Evolutionary conservation across 495 filamentous ascomycete species (phyloP).

Genomic region (Neurospora africana): DNA sequence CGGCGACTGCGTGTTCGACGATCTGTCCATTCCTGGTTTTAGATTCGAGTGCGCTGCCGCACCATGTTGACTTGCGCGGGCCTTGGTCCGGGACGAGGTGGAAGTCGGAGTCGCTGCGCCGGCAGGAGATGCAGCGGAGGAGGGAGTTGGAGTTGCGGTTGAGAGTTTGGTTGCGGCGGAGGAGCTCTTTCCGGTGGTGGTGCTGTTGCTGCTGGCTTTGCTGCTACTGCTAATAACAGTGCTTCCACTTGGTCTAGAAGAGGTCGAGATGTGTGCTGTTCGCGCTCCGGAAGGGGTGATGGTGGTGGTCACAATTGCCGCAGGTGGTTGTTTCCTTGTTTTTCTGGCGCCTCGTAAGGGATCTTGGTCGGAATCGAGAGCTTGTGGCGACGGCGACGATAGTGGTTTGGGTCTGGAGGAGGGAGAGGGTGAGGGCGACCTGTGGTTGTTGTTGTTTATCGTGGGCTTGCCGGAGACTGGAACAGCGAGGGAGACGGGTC

Average conservation of each 20-base stretch:
- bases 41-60: neutral
- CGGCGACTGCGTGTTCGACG: neutral
- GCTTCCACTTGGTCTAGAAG: neutral
- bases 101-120: neutral
- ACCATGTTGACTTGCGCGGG: neutral
- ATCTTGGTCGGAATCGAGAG: neutral
- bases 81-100: neutral
- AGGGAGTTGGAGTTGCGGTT: constrained; percentile 8
- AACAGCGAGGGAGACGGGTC: neutral
- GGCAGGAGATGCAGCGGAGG: constrained; percentile 1
- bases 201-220: constrained; percentile 4
- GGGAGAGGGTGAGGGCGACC: neutral
- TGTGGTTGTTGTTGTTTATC: neutral
- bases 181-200: neutral
- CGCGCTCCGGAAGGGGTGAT: constrained; percentile 12
- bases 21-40: neutral
- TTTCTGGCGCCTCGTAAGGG: neutral
- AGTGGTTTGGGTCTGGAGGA: neutral
- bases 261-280: constrained; percentile 23
- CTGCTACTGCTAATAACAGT: neutral
- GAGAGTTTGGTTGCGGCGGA: neutral
- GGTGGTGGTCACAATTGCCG: constrained; percentile 23
- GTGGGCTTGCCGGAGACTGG: constrained; percentile 6
- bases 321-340: constrained; percentile 13
- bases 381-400: neutral